phyloP scores from a whole-genome alignment of 2,329 filamentous ascomycete genomes.

The Pleoardoris graminearum region DNA sequence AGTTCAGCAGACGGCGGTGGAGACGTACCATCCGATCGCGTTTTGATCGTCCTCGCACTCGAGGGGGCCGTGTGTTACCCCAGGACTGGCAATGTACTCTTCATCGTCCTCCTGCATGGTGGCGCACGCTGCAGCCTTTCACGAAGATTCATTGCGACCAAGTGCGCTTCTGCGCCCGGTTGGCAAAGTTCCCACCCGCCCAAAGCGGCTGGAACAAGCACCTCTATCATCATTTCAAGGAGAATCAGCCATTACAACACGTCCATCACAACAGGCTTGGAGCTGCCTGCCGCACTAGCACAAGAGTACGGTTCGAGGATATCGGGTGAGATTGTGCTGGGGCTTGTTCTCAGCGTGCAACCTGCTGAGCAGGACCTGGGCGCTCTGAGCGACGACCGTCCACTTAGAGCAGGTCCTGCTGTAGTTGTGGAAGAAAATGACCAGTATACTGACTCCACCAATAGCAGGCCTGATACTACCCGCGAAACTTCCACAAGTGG shows the following conservation, averaged over 20 bases:
- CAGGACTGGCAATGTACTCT: no score
- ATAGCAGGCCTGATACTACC: no score
- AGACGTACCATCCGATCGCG: no score
- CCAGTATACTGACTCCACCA: no score
- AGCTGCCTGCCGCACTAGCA: background rate
- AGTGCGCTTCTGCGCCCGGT: constrained; percentile 29
- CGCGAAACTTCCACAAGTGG: no score
- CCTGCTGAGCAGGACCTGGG: no score
- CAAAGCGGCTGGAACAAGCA: constrained; percentile 22
- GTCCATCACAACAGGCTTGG: background rate
- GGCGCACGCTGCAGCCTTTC: constrained; percentile 28
- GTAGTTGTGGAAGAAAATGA: no score
- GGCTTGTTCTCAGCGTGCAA: background rate
- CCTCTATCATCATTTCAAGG: background rate
- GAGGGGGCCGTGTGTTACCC: no score
- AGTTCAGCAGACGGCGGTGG: no score
- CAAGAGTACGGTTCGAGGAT: background rate
- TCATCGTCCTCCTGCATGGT: constrained; percentile 18
- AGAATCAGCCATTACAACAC: background rate
- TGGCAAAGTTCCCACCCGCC: constrained; percentile 28
- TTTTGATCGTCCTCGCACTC: no score
- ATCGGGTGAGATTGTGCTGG: background rate
- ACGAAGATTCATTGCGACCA: constrained; percentile 29
- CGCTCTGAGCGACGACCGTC: background rate
- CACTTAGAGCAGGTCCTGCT: no score